Conservation (phyloP, 2,329 filamentous ascomycete genomes). For the Tolypocladium paradoxum region DNA sequence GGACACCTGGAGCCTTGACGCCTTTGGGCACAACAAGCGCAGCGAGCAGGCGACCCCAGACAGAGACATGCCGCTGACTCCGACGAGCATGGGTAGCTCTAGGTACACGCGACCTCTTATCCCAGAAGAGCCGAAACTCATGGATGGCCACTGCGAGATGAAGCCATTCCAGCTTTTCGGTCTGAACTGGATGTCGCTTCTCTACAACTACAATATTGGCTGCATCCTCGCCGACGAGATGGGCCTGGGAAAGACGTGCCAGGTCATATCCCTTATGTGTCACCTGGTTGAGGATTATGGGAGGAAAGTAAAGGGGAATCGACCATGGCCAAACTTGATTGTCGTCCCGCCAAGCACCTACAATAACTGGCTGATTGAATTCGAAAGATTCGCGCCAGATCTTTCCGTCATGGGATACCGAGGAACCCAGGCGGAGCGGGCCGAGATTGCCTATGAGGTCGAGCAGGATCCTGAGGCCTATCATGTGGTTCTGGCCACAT, state of each 20-base stretch:
- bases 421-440: constrained; percentile 57
- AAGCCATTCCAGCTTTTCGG: constrained; percentile 93
- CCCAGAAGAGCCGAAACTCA: constrained; percentile 58
- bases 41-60: constrained; percentile 18
- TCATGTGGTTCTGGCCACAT: constrained; percentile 49
- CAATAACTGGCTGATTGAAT: constrained; percentile 92
- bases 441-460: constrained; percentile 53
- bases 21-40: constrained; percentile 29
- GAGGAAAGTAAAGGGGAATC: constrained; percentile 9
- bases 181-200: constrained; percentile 82
- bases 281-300: constrained; percentile 61
- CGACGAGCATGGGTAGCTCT: constrained; percentile 24
- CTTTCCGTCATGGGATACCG: constrained; percentile 62
- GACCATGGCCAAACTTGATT: constrained; percentile 65
- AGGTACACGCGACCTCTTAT: constrained; percentile 33
- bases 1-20: constrained; percentile 37
- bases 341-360: constrained; percentile 89
- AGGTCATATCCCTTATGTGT: constrained; percentile 85
- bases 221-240: constrained; percentile 96
- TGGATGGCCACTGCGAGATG: constrained; percentile 66
- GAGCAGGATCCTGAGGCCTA: constrained; percentile 56
- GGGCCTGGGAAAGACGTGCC: constrained; percentile 93
- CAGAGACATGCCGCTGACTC: constrained; percentile 29
- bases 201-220: constrained; percentile 70
- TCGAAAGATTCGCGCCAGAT: constrained; percentile 71